These are phyloP conservation scores for Diaporthe sp. DNA, from an alignment of 2,329 filamentous ascomycete genomes.

Conservation along the genomic window DNA sequence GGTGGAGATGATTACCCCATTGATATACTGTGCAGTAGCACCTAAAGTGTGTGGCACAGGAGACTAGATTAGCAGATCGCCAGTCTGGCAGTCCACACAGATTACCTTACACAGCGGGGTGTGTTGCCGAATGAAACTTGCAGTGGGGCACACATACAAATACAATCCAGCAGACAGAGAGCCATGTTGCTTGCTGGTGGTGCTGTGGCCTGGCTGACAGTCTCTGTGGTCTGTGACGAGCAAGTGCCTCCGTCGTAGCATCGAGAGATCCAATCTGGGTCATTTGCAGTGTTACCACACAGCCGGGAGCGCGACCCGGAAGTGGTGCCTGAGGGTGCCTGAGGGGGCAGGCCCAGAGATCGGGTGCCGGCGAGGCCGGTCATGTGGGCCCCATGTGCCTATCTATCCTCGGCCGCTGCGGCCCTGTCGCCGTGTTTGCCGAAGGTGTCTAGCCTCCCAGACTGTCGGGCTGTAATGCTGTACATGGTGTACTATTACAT, in stretches of 20 bases:
- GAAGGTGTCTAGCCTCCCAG: conserved; percentile 22
- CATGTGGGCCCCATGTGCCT: neutral
- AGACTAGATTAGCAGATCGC: neutral
- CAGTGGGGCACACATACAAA: neutral
- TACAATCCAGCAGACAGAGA: neutral
- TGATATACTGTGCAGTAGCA: neutral
- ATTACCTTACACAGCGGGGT: neutral
- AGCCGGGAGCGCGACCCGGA: conserved; percentile 19
- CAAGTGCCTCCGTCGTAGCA: neutral
- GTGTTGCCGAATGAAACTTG: conserved; percentile 20
- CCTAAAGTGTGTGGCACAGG: neutral
- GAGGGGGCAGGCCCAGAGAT: neutral
- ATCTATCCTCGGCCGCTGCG: conserved; percentile 24
- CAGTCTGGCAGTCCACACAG: conserved; percentile 8
- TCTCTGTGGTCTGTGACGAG: neutral
- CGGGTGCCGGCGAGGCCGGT: conserved; percentile 13
- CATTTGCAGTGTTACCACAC: conserved; percentile 11
- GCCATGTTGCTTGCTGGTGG: neutral
- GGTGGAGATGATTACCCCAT: conserved; percentile 24
- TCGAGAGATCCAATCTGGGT: neutral
- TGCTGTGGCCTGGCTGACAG: neutral
- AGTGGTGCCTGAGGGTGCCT: neutral
- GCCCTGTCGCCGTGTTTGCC: conserved; percentile 8
- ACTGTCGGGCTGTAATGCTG: conserved; percentile 19
- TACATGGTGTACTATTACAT: neutral